These are phyloP conservation scores for Wickerhamiella brachini DNA, from an alignment of 805 yeast species.

Conservation along the genomic window DNA sequence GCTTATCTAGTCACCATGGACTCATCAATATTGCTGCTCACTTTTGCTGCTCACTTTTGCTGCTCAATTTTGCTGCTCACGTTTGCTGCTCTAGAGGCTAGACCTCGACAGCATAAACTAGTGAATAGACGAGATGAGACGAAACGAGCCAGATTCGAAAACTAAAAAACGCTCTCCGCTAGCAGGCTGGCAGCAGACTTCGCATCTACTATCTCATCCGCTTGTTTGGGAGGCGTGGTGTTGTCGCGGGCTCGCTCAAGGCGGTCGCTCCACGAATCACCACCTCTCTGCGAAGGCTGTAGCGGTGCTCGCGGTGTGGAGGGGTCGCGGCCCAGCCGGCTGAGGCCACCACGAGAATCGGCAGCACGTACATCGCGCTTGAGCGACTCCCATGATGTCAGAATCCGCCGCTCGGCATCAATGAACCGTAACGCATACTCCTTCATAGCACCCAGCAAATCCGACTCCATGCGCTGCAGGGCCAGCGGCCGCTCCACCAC, in stretches of 20 bases:
- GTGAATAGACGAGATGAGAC: too few relatives aligned
- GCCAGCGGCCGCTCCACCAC: slow-evolving; percentile 54
- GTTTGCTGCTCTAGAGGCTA: too few relatives aligned
- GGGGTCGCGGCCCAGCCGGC: slow-evolving; percentile 66
- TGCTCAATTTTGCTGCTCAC: too few relatives aligned
- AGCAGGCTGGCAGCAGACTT: slow-evolving; percentile 69
- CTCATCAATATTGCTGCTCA: too few relatives aligned
- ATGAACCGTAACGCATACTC: slow-evolving; percentile 55
- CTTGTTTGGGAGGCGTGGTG: slow-evolving; percentile 6
- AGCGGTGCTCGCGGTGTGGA: slow-evolving; percentile 27
- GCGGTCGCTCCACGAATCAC: slow-evolving; percentile 49
- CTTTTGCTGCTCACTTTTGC: too few relatives aligned
- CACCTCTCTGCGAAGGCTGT: slow-evolving; percentile 34
- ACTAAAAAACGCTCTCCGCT: slow-evolving; percentile 43
- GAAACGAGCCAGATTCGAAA: too few relatives aligned
- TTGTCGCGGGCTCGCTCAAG: slow-evolving; percentile 27
- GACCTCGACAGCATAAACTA: too few relatives aligned
- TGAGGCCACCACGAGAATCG: slow-evolving; percentile 66
- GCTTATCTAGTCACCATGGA: too few relatives aligned
- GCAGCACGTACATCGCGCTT: slow-evolving; percentile 61
- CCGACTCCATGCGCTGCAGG: slow-evolving; percentile 41
- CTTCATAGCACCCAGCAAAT: slow-evolving; percentile 40
- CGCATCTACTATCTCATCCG: slow-evolving; percentile 47
- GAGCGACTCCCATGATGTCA: slow-evolving; percentile 57
- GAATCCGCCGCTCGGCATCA: slow-evolving; percentile 72